Base-by-base conservation (phyloP, 352 stramenopile genomes). In the Plasmopara halstedii region DNA sequence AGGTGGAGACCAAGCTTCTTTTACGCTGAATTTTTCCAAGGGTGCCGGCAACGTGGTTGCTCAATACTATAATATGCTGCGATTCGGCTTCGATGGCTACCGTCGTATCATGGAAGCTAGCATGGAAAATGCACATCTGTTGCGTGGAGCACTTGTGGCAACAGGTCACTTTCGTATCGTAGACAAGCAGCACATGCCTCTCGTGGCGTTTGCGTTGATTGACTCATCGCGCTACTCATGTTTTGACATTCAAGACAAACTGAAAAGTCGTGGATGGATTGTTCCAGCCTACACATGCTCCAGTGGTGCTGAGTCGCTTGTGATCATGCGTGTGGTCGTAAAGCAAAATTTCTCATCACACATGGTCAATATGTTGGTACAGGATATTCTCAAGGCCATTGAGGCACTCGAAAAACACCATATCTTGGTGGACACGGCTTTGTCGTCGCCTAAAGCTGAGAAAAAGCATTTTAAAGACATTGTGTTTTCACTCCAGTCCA, bases 1-100 rank as follows among this genome's bases (percentile, higher is more conserved):
- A 34, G 87, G 89, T 26, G 87, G 86, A 42, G 79, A 95, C 51
- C 88, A 95, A 56, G 66, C 85, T 36, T 95, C 83, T 21, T 93
- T 96, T 58, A 97, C 89, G 46, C 80, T 97, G 27, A 96, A 97
- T 71, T 97, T 97, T 42, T 94, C 77, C 39, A 93, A 95, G 57
- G 85, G 87, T 20, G 89, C 89, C 0, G 77, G 83, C 27, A 94
- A 91, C 43, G 83, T 96, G 23, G 56, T 96, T 9, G 81, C 80
- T 13, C 84, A 97, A 64, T 96, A 95, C 60, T 97, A 97, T 71
- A 96, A 96, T 70, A 87, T 97, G 46, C 50, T 97, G 46, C 84
- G 89, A 19, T 87, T 97, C 42, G 89, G 89, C 29, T 88, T 83
- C 34, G 76, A 95, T 7, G 89, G 89, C 41, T 97, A 95, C 69